These are phyloP conservation scores for Citrus sp. DNA, from an alignment of 345 rosid species.

Conservation along the genomic window DNA sequence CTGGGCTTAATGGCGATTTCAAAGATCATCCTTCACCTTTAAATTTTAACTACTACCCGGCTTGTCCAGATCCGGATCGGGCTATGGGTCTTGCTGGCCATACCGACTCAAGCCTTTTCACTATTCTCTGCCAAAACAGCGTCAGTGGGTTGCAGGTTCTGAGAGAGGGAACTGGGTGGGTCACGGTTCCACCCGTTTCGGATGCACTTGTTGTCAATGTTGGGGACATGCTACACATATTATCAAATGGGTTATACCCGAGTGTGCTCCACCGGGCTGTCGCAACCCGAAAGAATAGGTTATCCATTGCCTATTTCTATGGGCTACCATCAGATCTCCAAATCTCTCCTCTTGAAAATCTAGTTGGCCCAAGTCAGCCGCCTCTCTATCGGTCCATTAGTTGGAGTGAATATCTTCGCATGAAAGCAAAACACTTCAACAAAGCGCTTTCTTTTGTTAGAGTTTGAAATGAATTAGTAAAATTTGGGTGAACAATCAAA, in stretches of 20 bases:
- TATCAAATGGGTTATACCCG: constrained; percentile 75
- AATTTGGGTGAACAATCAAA: not conserved
- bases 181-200: constrained; percentile 53
- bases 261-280: constrained; percentile 78
- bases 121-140: constrained; percentile 68
- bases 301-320: constrained; percentile 67
- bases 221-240: constrained; percentile 82
- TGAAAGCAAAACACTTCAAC: constrained; percentile 71
- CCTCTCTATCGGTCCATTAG: constrained; percentile 74
- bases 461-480: constrained; percentile 17
- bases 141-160: constrained; percentile 68
- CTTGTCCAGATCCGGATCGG: constrained; percentile 81
- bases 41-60: constrained; percentile 76
- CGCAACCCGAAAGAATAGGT: constrained; percentile 55
- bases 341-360: constrained; percentile 56
- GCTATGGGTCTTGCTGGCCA: constrained; percentile 96
- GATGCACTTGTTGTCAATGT: constrained; percentile 68
- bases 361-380: constrained; percentile 49
- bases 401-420: constrained; percentile 74
- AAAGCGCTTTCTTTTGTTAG: constrained; percentile 35
- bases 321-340: constrained; percentile 57
- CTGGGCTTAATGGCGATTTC: constrained; percentile 43
- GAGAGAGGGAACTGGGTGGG: constrained; percentile 67
- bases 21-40: constrained; percentile 39
- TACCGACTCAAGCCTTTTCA: constrained; percentile 80